Evolutionary conservation across 2,329 filamentous ascomycete genomes (phyloP), one percentile per base, ranked within the genome.

Genomic region (Colletotrichum abscissum): DNA sequence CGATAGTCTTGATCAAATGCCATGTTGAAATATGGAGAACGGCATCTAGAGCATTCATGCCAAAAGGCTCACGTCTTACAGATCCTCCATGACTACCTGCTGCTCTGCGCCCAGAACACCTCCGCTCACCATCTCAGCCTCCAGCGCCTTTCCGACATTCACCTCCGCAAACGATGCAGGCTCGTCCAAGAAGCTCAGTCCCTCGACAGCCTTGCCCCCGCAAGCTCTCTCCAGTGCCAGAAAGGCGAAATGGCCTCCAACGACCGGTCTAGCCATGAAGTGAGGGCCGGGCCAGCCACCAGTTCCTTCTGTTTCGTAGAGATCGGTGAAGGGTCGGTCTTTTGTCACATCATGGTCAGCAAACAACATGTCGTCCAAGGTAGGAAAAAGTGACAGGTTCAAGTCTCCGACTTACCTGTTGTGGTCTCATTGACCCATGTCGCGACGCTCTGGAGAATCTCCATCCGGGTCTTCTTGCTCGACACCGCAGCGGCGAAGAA

Each of bases 211-310:
- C 75, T 87, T 88, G 2, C 94, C 94, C 2, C 89, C 92, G 84
- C 95, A 97, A 28, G 94, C 94, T 78, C 92, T 88, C 82, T 95
- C 92, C 58, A 97, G 84, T n/a, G 94, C 92, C 80, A 97, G 84
- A 79, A 95, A 94, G 2, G 94, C 92, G 86, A 97, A 97, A 84
- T 97, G 94, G 0, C 93, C 94, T 16, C 95, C 95, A 19, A 96
- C 91, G 5, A 97, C 95, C 1, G 95, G 95, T 55, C 95, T 85
- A 1, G 94, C 94, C 83, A 93, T 94, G 86, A 97, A 97, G 67
- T 88, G 87, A 16, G 92, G 89, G 0, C 91, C 92, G 0, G 94
- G 93, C 78, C 93, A 97, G 5, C 90, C 92, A 1, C 94, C 94
- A 46, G 89, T 84, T 6, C 92, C 93, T 80, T 97, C 94, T 0